These are phyloP conservation scores for Lablab purpureus DNA, from an alignment of 306 rosid genomes.

Conservation along the genomic window DNA sequence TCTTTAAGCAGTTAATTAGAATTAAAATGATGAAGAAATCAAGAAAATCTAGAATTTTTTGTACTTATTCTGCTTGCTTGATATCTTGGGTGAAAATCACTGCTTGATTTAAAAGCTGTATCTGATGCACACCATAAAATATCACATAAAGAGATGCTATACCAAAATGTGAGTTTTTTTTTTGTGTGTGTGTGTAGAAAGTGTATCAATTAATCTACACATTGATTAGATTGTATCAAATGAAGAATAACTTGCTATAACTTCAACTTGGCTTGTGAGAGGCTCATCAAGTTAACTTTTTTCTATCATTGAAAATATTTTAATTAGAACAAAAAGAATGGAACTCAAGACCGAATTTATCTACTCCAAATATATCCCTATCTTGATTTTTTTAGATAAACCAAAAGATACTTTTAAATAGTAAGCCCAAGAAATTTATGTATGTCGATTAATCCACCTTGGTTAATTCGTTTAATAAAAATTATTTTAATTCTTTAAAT, in stretches of 20 bases:
- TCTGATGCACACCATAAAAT: conserved; percentile 21
- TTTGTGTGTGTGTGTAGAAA: too few relatives aligned
- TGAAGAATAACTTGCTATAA: conserved; percentile 17
- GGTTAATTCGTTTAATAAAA: too few relatives aligned
- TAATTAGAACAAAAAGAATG: background rate
- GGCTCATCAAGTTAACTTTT: conserved; percentile 18
- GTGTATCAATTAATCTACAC: conserved; percentile 3
- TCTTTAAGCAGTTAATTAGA: conserved; percentile 25
- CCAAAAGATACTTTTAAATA: background rate
- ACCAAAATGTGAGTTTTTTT: conserved; percentile 14
- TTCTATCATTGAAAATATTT: conserved; percentile 9
- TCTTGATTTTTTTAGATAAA: background rate
- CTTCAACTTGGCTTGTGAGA: conserved; percentile 12
- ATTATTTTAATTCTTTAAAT: too few relatives aligned
- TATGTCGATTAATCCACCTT: too few relatives aligned
- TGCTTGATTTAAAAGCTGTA: conserved; percentile 38
- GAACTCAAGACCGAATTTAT: background rate
- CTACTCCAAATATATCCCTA: conserved; percentile 19
- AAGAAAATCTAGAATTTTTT: conserved; percentile 1
- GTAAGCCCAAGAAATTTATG: background rate
- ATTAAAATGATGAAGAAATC: conserved; percentile 26
- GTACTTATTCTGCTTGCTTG: conserved; percentile 39
- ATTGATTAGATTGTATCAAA: conserved; percentile 7
- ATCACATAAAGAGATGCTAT: conserved; percentile 34
- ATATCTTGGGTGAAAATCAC: conserved; percentile 20